phyloP scores from a whole-genome alignment of 495 filamentous ascomycete species.

The Penicillium parvum region DNA sequence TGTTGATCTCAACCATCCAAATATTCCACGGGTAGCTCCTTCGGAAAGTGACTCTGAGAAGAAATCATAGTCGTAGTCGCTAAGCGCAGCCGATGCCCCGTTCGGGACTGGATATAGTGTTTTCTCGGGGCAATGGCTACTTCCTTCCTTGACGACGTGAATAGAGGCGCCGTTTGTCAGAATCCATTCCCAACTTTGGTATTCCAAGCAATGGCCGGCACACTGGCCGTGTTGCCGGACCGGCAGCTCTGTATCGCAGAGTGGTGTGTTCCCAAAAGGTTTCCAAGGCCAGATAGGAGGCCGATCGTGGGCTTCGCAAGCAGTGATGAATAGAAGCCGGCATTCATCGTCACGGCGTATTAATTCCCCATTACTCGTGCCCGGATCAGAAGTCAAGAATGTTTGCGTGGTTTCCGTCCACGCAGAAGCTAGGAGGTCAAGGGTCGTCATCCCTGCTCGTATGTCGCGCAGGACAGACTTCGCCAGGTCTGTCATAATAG shows the following conservation, averaged over 20 bases:
- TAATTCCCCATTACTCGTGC: conserved; percentile 4
- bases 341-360: conserved; percentile 27
- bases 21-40: conserved; percentile 16
- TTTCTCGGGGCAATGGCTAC: conserved; percentile 12
- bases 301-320: conserved; percentile 15
- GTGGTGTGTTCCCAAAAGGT: conserved; percentile 21
- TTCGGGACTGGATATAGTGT: conserved; percentile 1
- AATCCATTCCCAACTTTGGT: conserved; percentile 23
- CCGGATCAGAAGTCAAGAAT: conserved; percentile 17
- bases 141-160: conserved; percentile 6
- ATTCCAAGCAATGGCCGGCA: conserved; percentile 22
- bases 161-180: conserved; percentile 14
- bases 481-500: conserved; percentile 17
- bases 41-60: conserved; percentile 3
- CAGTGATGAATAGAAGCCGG: conserved; percentile 25
- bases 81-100: neutral
- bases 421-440: conserved; percentile 20
- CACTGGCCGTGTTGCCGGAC: conserved; percentile 25
- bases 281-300: conserved; percentile 24
- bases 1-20: conserved; percentile 11
- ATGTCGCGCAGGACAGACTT: conserved; percentile 15
- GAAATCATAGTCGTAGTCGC: conserved; percentile 7
- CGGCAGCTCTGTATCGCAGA: conserved; percentile 21
- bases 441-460: conserved; percentile 16
- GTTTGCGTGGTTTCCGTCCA: conserved; percentile 21